These are phyloP conservation scores for Calonectria hongkongensis DNA, from an alignment of 2,329 filamentous ascomycete species.

Conservation along the genomic window DNA sequence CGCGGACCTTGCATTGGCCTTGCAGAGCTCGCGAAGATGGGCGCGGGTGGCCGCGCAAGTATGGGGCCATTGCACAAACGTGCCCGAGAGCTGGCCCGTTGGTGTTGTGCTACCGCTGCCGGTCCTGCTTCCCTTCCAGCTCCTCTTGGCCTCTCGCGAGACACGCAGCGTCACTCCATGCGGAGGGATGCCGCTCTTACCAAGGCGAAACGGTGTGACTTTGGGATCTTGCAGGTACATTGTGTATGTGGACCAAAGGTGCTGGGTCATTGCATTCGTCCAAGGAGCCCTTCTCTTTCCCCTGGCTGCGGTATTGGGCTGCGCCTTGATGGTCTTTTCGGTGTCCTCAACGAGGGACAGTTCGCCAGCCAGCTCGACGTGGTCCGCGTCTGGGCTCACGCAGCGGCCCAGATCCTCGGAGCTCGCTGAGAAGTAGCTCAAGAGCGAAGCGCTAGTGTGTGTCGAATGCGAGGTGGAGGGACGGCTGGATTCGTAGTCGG, in stretches of 20 bases:
- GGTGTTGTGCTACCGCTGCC: constrained; percentile 74
- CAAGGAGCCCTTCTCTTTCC: constrained; percentile 73
- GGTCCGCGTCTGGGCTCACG: constrained; percentile 68
- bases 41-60: constrained; percentile 77
- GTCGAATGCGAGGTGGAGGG: constrained; percentile 77
- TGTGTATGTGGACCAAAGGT: constrained; percentile 79
- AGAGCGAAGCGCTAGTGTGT: constrained; percentile 74
- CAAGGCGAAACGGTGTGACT: constrained; percentile 79
- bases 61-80: constrained; percentile 78
- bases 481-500: constrained; percentile 75
- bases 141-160: constrained; percentile 78
- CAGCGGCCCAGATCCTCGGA: constrained; percentile 74
- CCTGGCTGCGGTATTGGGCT: constrained; percentile 42
- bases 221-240: constrained; percentile 80
- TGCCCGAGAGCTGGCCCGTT: constrained; percentile 66
- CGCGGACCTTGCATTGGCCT: constrained; percentile 69
- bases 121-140: constrained; percentile 74
- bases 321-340: constrained; percentile 57
- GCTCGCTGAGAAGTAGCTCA: constrained; percentile 73
- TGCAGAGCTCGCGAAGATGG: constrained; percentile 78
- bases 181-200: constrained; percentile 78
- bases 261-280: constrained; percentile 79
- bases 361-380: constrained; percentile 50
- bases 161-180: constrained; percentile 79
- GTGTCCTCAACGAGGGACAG: constrained; percentile 56